A percentile compares a stretch with the other conserved stretches of the same genome.
Evolutionary conservation across 352 stramenopile species (phyloP).

Genomic region (Phytopythium litorale): DNA sequence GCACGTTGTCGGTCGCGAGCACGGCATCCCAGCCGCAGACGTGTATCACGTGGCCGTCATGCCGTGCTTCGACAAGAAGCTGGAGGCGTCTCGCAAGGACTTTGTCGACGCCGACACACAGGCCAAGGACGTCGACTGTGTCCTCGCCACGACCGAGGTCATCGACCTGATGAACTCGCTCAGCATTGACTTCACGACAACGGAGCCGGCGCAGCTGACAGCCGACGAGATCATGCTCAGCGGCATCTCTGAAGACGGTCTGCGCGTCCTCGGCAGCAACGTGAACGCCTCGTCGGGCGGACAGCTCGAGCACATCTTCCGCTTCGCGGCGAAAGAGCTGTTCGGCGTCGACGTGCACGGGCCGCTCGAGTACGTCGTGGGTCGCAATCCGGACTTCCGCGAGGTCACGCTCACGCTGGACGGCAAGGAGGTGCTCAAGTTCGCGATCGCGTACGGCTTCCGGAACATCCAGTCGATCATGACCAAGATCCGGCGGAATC

Average conservation of each 20-base stretch:
- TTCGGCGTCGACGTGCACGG: slow-evolving; percentile 83
- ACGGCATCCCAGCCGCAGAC: slow-evolving; percentile 40
- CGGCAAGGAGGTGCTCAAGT: slow-evolving; percentile 86
- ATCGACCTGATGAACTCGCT: slow-evolving; percentile 63
- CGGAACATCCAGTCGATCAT: slow-evolving; percentile 96
- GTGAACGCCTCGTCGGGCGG: slow-evolving; percentile 78
- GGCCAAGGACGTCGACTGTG: slow-evolving; percentile 93
- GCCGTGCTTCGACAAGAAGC: slow-evolving; percentile 99
- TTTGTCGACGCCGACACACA: slow-evolving; percentile 65
- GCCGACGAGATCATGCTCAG: slow-evolving; percentile 71
- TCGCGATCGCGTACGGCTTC: slow-evolving; percentile 95
- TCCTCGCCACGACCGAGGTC: slow-evolving; percentile 87
- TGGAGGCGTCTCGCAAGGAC: slow-evolving; percentile 94
- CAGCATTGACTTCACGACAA: slow-evolving; percentile 55
- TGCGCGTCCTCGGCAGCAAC: slow-evolving; percentile 50
- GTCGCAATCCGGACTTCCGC: slow-evolving; percentile 88
- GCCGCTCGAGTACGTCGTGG: slow-evolving; percentile 83
- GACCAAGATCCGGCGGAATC: slow-evolving; percentile 88
- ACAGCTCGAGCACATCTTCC: slow-evolving; percentile 92
- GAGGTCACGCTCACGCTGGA: slow-evolving; percentile 73
- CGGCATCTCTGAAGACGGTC: slow-evolving; percentile 53
- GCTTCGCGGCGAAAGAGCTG: slow-evolving; percentile 85
- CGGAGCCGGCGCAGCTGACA: slow-evolving; percentile 61
- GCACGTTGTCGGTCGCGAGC: slow-evolving; percentile 63
- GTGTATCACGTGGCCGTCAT: slow-evolving; percentile 96